These are phyloP conservation scores for Xerophyta viscosa DNA, from an alignment of 106 monocot genomes.

Conservation along the genomic window DNA sequence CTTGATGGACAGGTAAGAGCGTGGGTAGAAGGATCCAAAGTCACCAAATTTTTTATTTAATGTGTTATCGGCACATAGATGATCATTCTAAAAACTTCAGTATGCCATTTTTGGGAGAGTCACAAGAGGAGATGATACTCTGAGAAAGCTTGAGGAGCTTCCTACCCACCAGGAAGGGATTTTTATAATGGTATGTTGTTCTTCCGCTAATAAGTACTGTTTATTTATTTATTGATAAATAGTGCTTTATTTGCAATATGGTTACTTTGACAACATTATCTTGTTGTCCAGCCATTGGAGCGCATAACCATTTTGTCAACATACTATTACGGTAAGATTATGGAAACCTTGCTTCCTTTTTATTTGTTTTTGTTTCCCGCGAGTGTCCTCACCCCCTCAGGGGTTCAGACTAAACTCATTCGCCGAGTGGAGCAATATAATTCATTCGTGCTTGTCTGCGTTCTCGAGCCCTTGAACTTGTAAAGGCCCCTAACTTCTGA, in stretches of 20 bases:
- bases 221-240: too few species aligned
- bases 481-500: too few species aligned
- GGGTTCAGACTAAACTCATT: too few species aligned
- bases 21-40: too few species aligned
- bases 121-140: slow-evolving; percentile 90
- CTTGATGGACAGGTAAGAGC: slow-evolving; percentile 89
- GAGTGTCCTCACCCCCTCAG: too few species aligned
- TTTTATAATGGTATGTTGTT: slow-evolving; percentile 79
- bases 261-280: background rate
- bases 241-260: background rate
- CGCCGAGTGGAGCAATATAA: too few species aligned
- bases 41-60: too few species aligned
- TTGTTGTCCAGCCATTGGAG: slow-evolving; percentile 69
- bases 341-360: background rate
- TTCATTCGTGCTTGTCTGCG: too few species aligned
- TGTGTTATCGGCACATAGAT: too few species aligned
- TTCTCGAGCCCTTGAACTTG: too few species aligned
- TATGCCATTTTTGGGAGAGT: slow-evolving; percentile 91
- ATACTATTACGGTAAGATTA: slow-evolving; percentile 82
- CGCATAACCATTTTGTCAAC: slow-evolving; percentile 77
- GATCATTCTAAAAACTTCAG: slow-evolving; percentile 34
- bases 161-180: slow-evolving; percentile 95
- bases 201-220: background rate
- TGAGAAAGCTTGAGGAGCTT: slow-evolving; percentile 81
- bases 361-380: background rate